These are phyloP conservation scores for Candida methanosorbosa DNA, from an alignment of 805 yeast genomes.

Conservation along the genomic window DNA sequence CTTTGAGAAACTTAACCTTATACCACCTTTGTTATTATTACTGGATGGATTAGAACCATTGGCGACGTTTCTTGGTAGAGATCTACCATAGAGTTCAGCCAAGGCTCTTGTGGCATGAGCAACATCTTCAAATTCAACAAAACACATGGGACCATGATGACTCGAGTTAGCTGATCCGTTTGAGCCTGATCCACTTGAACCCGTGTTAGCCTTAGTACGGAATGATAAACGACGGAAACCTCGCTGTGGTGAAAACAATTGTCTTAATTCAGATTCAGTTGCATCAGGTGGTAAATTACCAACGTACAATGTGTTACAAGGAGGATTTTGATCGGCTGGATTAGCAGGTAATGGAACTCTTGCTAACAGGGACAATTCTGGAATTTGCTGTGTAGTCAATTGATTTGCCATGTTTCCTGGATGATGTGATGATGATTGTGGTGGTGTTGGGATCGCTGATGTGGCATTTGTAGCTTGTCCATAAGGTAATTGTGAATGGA, in stretches of 20 bases:
- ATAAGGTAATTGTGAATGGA: no score
- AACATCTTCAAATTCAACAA: conserved; percentile 97
- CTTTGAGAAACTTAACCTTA: conserved; percentile 86
- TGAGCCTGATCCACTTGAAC: conserved; percentile 6
- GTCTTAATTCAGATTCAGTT: conserved; percentile 83
- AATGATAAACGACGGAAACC: conserved; percentile 92
- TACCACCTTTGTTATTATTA: conserved; percentile 67
- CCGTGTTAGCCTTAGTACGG: conserved; percentile 53
- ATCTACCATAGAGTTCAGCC: conserved; percentile 89
- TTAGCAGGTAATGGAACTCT: conserved; percentile 89
- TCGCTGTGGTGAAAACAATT: conserved; percentile 76
- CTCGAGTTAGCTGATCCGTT: conserved; percentile 15
- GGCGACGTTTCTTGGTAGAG: conserved; percentile 75
- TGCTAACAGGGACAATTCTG: conserved; percentile 65
- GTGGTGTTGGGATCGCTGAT: conserved; percentile 7
- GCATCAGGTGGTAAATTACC: conserved; percentile 98
- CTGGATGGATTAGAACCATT: conserved; percentile 30
- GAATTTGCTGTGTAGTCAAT: conserved; percentile 25
- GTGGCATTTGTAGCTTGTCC: conserved; percentile 13
- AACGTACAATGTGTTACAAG: conserved; percentile 93
- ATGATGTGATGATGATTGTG: conserved; percentile 8
- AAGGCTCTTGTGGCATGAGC: conserved; percentile 88
- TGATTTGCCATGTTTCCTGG: conserved; percentile 21
- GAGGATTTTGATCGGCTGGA: conserved; percentile 99
- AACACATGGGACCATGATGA: conserved; percentile 96